A percentile compares a stretch with the other conserved stretches of the same genome.
Evolutionary conservation across 2,329 filamentous ascomycete genomes (phyloP).

Genomic region (Arthrobotrys pseudoclavata): DNA sequence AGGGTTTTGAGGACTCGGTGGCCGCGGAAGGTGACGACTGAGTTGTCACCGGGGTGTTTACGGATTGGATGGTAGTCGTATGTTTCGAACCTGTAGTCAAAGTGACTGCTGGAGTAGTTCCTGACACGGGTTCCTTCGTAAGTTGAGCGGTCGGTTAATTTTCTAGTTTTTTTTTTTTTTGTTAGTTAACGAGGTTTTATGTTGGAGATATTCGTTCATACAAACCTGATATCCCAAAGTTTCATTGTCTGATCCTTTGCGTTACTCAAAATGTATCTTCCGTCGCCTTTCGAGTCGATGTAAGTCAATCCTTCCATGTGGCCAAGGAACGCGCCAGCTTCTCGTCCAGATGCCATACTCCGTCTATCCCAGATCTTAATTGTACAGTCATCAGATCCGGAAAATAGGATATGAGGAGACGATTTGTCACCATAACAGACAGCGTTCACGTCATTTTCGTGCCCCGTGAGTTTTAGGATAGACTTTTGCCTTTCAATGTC

Average conservation of each 20-base stretch:
- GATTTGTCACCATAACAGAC: slow-evolving; percentile 90
- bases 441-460: slow-evolving; percentile 91
- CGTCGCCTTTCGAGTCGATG: slow-evolving; percentile 78
- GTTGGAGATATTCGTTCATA: not conserved
- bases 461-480: slow-evolving; percentile 81
- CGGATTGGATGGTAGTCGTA: slow-evolving; percentile 65
- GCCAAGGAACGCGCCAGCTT: slow-evolving; percentile 76
- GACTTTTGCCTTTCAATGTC: slow-evolving; percentile 86
- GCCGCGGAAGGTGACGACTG: slow-evolving; percentile 90
- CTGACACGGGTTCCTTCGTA: slow-evolving; percentile 53
- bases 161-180: slow-evolving; percentile 44
- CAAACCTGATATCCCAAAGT: slow-evolving; percentile 79
- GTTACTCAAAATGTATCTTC: slow-evolving; percentile 89
- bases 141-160: slow-evolving; percentile 61
- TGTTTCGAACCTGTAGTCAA: slow-evolving; percentile 79
- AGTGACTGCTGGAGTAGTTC: slow-evolving; percentile 69
- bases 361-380: slow-evolving; percentile 97
- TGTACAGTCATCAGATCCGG: slow-evolving; percentile 92
- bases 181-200: slow-evolving; percentile 7
- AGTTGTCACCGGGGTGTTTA: slow-evolving; percentile 87
- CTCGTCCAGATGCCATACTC: slow-evolving; percentile 86
- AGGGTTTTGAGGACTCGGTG: slow-evolving; percentile 90
- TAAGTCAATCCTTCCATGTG: slow-evolving; percentile 78
- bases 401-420: slow-evolving; percentile 94
- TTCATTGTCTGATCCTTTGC: slow-evolving; percentile 98